phyloP scores from a whole-genome alignment of 2,329 filamentous ascomycete species.

The Trematosphaeria pertusa region DNA sequence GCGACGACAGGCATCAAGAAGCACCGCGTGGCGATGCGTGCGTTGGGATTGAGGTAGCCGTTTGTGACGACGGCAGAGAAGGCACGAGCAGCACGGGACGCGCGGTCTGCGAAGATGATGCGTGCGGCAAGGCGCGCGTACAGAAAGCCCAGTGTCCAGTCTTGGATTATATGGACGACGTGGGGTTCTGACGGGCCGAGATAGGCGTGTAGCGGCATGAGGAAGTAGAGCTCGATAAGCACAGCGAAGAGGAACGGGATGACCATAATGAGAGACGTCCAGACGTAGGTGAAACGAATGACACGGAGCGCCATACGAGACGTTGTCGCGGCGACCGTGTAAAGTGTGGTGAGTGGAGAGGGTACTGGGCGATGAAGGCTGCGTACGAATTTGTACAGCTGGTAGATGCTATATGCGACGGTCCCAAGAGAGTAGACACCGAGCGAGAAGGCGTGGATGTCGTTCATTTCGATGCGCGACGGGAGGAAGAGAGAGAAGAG shows the following conservation, averaged over 20 bases:
- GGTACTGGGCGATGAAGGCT: constrained; percentile 33
- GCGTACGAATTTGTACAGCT: constrained; percentile 56
- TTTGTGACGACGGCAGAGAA: constrained; percentile 73
- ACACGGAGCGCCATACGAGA: constrained; percentile 45
- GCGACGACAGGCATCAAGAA: constrained; percentile 80
- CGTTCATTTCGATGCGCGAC: constrained; percentile 72
- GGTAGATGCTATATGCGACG: constrained; percentile 62
- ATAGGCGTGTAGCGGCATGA: constrained; percentile 86
- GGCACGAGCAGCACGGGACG: constrained; percentile 75
- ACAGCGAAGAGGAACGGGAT: constrained; percentile 82
- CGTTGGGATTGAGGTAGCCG: constrained; percentile 80
- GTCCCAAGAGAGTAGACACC: constrained; percentile 83
- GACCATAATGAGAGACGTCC: constrained; percentile 75
- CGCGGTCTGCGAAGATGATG: constrained; percentile 70
- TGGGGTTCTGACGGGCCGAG: constrained; percentile 60
- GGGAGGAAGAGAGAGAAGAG: constrained; percentile 79
- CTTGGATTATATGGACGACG: constrained; percentile 85
- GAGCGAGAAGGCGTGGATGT: constrained; percentile 94
- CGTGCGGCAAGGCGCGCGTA: constrained; percentile 83
- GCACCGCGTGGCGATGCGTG: constrained; percentile 78
- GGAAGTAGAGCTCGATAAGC: constrained; percentile 84
- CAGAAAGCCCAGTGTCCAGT: constrained; percentile 91
- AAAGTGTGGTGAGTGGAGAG: constrained; percentile 40
- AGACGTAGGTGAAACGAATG: constrained; percentile 74
- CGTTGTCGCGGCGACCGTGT: constrained; percentile 30